Evolutionary conservation across 2,329 filamentous ascomycete genomes (phyloP), one percentile per base, ranked within the genome.

Genomic region (Grosmannia huntii): DNA sequence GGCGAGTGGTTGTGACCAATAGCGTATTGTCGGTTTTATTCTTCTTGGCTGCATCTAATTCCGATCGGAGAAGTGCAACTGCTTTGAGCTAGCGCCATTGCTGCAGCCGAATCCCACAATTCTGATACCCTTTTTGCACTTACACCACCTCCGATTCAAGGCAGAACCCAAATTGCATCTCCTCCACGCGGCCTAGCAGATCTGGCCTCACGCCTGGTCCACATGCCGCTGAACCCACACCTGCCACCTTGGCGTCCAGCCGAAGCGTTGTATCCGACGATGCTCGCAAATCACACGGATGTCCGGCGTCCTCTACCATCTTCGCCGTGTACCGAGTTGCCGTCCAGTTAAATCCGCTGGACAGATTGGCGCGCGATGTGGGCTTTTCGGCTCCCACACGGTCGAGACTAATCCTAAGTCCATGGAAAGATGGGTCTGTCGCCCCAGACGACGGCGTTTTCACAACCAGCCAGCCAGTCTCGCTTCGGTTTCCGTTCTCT

Each of bases 401-500:
- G 19, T 48, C 41, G 16, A 56, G 11, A 7, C 46, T 48, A 1
- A 19, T 46, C 28, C 55, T 28, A 16, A 56, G 28, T 16, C 55
- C 55, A 11, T 3, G 3, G 19, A 41, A 41, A 41, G 38, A 41
- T 19, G 38, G 38, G 38, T 19, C 38, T 16, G 38, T 19, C 12
- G 19, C 2, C 21, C n/a, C 23, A 19, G 12, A 46, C 10, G 11
- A 16, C 9, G 25, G n/a, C 12, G 12, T 27, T 23, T 5, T 44
- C 33, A 64, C 61, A 7, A 50, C 12, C 4, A 86, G 68, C 78
- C 81, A 87, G 7, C 79, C 73, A 0, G 78, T 80, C 38, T 81
- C 81, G 57, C 79, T 80, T 16, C 81, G 73, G 66, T 87, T 88
- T 1, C 82, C 82, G 56, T 78, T 81, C 64, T 88, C 85, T 66